Base-by-base conservation (phyloP, 2,329 filamentous ascomycete species). In the Metarhizium robertsii region DNA sequence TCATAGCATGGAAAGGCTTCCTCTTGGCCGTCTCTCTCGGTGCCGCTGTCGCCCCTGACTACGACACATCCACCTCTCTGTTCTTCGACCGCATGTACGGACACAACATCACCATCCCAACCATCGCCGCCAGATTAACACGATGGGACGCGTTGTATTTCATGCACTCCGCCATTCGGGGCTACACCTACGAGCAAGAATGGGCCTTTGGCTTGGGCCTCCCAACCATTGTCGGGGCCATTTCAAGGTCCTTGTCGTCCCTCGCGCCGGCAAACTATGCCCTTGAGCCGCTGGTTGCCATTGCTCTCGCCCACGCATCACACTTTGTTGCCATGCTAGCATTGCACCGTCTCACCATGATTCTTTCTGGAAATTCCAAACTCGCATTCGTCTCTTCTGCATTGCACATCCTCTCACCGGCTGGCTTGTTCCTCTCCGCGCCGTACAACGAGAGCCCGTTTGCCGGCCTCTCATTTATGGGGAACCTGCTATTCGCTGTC, bases 81-180 rank as follows among this genome's bases (percentile, higher is more conserved):
- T 66, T 73, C 60, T 69, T 77, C 60, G 62, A 67, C 54, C 60
- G 61, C 55, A 50, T 71, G 60, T 58, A 71, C 62, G 65, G 64
- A 56, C 55, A 64, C 55, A 63, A 67, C 52, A 55, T 74, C 13
- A 65, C 71, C 50, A 70, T 81, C 34, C 63, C 79, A 34, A 61
- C 74, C 11, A 62, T 87, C 2, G 69, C 76, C 20, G 70, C 77
- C 38, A 82, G 82, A 47, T 73, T 94, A 56, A 84, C 84, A 6
- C 79, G 88, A 67, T 95, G 90, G 90, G 90, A 95, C 68, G 87
- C 85, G 36, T 76, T 95, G 61, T 94, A 92, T 69, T 92, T 86
- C 64, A 73, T 85, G 57, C 78, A 83, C 60, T 68, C 76, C 48
- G 81, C 87, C 4, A 76, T 76, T 46, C 75, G 80, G 11, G 87